Percentiles rank a stretch among this genome's conserved stretches.
phyloP scores from a whole-genome alignment of 2,329 filamentous ascomycete genomes.

The Metarhizium album region DNA sequence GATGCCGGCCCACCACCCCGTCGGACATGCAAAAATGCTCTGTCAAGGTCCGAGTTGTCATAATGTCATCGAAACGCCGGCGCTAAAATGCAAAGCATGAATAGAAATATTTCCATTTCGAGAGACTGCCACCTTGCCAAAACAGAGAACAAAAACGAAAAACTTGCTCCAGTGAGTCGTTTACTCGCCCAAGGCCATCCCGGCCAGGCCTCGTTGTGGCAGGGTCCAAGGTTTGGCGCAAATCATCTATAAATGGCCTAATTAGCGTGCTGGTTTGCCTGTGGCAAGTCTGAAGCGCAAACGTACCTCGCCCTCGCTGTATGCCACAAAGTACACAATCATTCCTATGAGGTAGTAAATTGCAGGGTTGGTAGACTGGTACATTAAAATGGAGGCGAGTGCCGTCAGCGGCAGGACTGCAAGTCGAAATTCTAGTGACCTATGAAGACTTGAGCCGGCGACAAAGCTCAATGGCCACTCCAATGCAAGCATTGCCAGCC shows the following conservation, averaged over 20 bases:
- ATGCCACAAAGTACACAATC: constrained; percentile 90
- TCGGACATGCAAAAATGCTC: not conserved
- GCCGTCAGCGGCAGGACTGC: constrained; percentile 71
- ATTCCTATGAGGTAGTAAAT: constrained; percentile 86
- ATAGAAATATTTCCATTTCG: not conserved
- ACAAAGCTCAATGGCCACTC: constrained; percentile 81
- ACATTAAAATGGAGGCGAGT: constrained; percentile 65
- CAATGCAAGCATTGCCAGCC: constrained; percentile 67
- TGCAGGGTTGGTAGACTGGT: constrained; percentile 86
- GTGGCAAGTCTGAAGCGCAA: not conserved
- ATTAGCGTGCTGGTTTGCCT: constrained; percentile 7
- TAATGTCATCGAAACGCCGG: constrained; percentile 3
- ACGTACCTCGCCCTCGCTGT: constrained; percentile 90
- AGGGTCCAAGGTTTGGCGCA: constrained; percentile 62
- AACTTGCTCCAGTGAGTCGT: not conserved
- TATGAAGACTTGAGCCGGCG: constrained; percentile 68
- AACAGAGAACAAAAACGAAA: too few species aligned
- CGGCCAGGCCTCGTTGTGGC: constrained; percentile 38
- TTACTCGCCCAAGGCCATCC: constrained; percentile 9
- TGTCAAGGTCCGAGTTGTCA: constrained; percentile 1
- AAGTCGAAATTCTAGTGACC: constrained; percentile 77
- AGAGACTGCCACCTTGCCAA: not conserved
- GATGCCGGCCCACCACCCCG: not conserved
- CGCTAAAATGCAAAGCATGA: constrained; percentile 3
- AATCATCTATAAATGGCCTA: constrained; percentile 40